These are phyloP conservation scores for Phytopythium cucurbitacearum DNA, from an alignment of 352 stramenopile genomes.

Conservation along the genomic window DNA sequence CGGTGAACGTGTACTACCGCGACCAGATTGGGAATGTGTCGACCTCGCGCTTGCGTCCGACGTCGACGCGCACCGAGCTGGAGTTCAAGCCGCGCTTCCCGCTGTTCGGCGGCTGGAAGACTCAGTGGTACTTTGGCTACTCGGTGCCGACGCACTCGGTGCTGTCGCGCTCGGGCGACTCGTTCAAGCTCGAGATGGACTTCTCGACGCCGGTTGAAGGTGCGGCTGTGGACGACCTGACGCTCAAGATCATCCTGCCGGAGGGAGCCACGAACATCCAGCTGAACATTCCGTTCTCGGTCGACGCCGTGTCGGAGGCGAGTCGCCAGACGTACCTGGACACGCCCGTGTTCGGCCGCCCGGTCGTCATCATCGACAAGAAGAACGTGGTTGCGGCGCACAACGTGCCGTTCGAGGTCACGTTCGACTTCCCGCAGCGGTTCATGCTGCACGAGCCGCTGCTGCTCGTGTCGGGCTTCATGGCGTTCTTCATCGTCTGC, in stretches of 20 bases:
- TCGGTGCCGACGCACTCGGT: conserved; percentile 80
- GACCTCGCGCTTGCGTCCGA: conserved; percentile 65
- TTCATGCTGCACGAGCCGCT: conserved; percentile 88
- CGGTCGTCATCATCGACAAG: conserved; percentile 79
- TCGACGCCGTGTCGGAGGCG: conserved; percentile 51
- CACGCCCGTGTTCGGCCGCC: conserved; percentile 70
- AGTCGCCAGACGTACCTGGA: conserved; percentile 84
- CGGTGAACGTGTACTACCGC: conserved; percentile 88
- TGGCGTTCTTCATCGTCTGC: conserved; percentile 82
- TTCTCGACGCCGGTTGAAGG: conserved; percentile 82
- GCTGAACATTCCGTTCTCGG: conserved; percentile 67
- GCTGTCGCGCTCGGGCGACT: conserved; percentile 51
- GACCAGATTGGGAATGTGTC: conserved; percentile 90
- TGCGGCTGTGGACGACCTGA: conserved; percentile 79
- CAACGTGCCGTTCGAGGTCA: conserved; percentile 84
- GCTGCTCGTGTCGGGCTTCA: conserved; percentile 78
- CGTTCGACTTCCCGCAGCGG: conserved; percentile 73
- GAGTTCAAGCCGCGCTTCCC: conserved; percentile 84
- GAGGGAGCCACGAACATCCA: conserved; percentile 80
- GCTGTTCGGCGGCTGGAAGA: conserved; percentile 89
- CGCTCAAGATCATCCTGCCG: conserved; percentile 84
- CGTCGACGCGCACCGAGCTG: conserved; percentile 54
- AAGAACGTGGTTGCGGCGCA: conserved; percentile 82
- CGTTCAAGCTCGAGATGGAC: conserved; percentile 82
- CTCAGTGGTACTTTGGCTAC: conserved; percentile 87